Conservation (phyloP, 768 basidiomycete genomes). For the Crucibulum laeve region DNA sequence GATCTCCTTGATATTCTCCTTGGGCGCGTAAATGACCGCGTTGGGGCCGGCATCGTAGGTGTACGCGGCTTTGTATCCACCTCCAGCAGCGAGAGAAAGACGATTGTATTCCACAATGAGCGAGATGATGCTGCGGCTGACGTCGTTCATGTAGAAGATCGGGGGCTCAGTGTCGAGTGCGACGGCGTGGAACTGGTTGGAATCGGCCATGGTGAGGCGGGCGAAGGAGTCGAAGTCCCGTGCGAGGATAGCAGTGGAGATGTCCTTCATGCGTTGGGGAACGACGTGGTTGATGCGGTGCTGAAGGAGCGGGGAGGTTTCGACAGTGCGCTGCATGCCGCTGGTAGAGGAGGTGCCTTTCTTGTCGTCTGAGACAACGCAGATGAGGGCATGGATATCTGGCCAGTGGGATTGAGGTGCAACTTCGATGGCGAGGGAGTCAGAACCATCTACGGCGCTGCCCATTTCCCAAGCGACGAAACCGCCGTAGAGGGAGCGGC, state of each 20-base stretch:
- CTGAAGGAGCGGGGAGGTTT: slow-evolving; percentile 83
- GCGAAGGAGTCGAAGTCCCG: slow-evolving; percentile 90
- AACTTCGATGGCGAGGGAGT: slow-evolving; percentile 86
- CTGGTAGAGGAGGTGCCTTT: slow-evolving; percentile 93
- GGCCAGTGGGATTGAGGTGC: slow-evolving; percentile 89
- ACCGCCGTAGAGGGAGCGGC: slow-evolving; percentile 95
- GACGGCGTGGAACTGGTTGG: slow-evolving; percentile 98
- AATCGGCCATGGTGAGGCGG: slow-evolving; percentile 91
- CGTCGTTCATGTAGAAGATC: slow-evolving; percentile 99
- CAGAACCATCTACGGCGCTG: slow-evolving; percentile 58
- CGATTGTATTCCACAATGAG: slow-evolving; percentile 93
- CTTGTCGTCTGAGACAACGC: slow-evolving; percentile 93
- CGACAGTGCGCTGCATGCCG: slow-evolving; percentile 97
- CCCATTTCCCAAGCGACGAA: slow-evolving; percentile 96
- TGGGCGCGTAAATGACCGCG: slow-evolving; percentile 90
- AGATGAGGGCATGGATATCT: slow-evolving; percentile 94
- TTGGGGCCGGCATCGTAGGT: slow-evolving; percentile 99
- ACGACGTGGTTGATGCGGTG: slow-evolving; percentile 88
- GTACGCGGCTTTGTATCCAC: slow-evolving; percentile 83
- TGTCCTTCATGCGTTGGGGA: slow-evolving; percentile 78
- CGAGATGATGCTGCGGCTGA: slow-evolving; percentile 87
- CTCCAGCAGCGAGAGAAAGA: slow-evolving; percentile 48
- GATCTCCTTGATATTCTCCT: slow-evolving; percentile 75
- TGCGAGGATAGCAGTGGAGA: slow-evolving; percentile 71
- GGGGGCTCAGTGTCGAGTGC: slow-evolving; percentile 96